Conservation (phyloP, 495 filamentous ascomycete species). For the Penicillium egyptiacum region DNA sequence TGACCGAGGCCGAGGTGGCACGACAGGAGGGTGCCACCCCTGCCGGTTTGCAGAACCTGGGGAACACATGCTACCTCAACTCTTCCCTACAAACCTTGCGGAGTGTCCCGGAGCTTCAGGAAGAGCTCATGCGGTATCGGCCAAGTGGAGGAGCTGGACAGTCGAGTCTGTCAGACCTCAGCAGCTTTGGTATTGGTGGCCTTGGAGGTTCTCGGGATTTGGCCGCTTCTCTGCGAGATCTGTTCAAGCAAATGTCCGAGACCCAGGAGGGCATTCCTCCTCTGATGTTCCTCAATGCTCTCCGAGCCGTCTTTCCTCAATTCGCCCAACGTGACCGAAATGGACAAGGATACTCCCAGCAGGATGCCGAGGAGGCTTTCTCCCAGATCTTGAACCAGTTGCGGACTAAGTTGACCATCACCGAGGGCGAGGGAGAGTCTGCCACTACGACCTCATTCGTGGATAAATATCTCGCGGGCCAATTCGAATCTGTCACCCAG, state of each 20-base stretch:
- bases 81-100: slow-evolving; percentile 88
- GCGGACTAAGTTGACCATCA: slow-evolving; percentile 72
- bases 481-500: slow-evolving; percentile 70
- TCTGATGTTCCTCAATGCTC: slow-evolving; percentile 77
- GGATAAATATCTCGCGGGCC: slow-evolving; percentile 84
- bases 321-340: slow-evolving; percentile 84
- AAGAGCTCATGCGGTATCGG: slow-evolving; percentile 71
- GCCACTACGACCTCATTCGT: slow-evolving; percentile 67
- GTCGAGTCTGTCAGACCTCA: slow-evolving; percentile 48
- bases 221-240: slow-evolving; percentile 74
- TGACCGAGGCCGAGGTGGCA: slow-evolving; percentile 93
- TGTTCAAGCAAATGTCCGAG: slow-evolving; percentile 91
- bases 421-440: slow-evolving; percentile 48
- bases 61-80: slow-evolving; percentile 98
- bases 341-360: slow-evolving; percentile 84
- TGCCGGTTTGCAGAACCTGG: slow-evolving; percentile 86
- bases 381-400: slow-evolving; percentile 92
- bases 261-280: slow-evolving; percentile 89
- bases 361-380: slow-evolving; percentile 98
- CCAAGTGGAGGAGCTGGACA: slow-evolving; percentile 37
- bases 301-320: slow-evolving; percentile 84
- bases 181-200: slow-evolving; percentile 60
- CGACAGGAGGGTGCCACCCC: slow-evolving; percentile 79
- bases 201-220: slow-evolving; percentile 67
- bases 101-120: slow-evolving; percentile 86